These are phyloP conservation scores for Cryptococcus neoformans DNA, from an alignment of 1,284 basidiomycete species.

Conservation along the genomic window DNA sequence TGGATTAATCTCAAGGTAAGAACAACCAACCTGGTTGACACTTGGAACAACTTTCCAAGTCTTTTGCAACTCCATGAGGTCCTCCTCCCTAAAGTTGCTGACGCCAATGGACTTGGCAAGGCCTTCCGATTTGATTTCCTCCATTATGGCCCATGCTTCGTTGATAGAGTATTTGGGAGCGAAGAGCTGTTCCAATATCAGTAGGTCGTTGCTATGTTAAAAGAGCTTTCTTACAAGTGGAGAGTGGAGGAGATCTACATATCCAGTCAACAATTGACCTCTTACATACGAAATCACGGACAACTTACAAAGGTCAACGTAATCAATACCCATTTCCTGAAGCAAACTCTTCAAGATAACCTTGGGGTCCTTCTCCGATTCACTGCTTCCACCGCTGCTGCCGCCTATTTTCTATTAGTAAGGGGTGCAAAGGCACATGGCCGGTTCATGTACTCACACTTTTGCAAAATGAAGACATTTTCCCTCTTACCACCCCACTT, in stretches of 20 bases:
- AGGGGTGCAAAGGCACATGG: not conserved
- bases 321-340: constrained; percentile 51
- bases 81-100: constrained; percentile 69
- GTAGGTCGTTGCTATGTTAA: not conserved
- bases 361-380: constrained; percentile 27
- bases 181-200: constrained; percentile 43
- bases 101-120: constrained; percentile 77
- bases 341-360: constrained; percentile 38
- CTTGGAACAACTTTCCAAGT: constrained; percentile 60
- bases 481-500: constrained; percentile 53
- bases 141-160: constrained; percentile 65
- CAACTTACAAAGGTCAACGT: constrained; percentile 57
- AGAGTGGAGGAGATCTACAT: constrained; percentile 65
- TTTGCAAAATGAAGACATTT: constrained; percentile 58
- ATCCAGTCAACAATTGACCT: no score
- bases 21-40: constrained; percentile 65
- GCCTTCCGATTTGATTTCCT: constrained; percentile 63
- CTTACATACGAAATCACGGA: constrained; percentile 1
- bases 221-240: constrained; percentile 47
- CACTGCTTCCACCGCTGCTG: not conserved
- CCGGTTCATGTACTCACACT: constrained; percentile 32
- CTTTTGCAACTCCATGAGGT: constrained; percentile 63
- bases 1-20: not conserved
- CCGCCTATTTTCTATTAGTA: not conserved
- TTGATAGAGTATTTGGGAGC: constrained; percentile 15